phyloP scores from a whole-genome alignment of 352 stramenopile species.

The Elongisporangium prolatum region DNA sequence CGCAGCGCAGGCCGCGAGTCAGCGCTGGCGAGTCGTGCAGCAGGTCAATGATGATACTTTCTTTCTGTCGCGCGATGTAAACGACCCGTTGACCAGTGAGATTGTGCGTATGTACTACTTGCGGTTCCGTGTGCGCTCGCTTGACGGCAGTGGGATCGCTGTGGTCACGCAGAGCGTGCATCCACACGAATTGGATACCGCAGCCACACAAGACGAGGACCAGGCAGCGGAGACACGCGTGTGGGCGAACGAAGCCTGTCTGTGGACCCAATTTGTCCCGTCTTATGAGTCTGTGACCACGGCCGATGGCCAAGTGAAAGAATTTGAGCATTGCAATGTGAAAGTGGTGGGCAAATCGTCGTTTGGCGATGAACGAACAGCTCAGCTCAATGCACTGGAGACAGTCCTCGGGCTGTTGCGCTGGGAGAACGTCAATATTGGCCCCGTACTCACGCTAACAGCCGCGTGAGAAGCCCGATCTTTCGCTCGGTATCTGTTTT shows the following conservation, averaged over 20 bases:
- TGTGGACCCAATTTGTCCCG: conserved; percentile 34
- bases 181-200: conserved; percentile 6
- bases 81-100: conserved; percentile 24
- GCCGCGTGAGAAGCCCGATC: background rate
- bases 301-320: conserved; percentile 8
- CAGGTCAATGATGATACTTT: conserved; percentile 57
- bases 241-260: conserved; percentile 35
- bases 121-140: conserved; percentile 38
- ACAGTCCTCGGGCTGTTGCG: conserved; percentile 47
- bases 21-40: conserved; percentile 34
- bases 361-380: conserved; percentile 20
- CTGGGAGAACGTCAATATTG: conserved; percentile 54
- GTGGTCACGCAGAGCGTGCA: conserved; percentile 30
- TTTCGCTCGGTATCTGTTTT: too few relatives aligned
- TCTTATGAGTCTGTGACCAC: conserved; percentile 7
- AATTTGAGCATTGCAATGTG: conserved; percentile 30
- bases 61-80: conserved; percentile 30
- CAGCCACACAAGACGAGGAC: too few relatives aligned
- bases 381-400: conserved; percentile 39
- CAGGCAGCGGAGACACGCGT: conserved; percentile 10
- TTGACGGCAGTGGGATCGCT: conserved; percentile 26
- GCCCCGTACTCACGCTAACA: conserved; percentile 25
- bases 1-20: conserved; percentile 21
- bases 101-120: conserved; percentile 33
- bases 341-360: conserved; percentile 28